These are phyloP conservation scores for Stenocarpella maydis DNA, from an alignment of 2,329 filamentous ascomycete species.

Conservation along the genomic window DNA sequence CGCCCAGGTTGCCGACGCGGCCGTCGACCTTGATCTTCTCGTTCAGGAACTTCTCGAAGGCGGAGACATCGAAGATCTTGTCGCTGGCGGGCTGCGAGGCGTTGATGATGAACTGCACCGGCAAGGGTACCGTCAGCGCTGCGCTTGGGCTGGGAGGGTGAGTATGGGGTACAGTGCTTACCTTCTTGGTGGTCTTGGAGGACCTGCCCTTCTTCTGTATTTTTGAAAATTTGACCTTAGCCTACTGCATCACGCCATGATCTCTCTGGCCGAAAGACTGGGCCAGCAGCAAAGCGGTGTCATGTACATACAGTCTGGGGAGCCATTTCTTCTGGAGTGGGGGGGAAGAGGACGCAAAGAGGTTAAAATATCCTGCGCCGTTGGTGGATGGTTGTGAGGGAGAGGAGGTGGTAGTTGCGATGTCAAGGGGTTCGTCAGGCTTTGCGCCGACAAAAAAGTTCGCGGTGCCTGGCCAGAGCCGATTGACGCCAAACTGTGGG, in stretches of 20 bases:
- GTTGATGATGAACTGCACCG: constrained; percentile 93
- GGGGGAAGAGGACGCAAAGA: constrained; percentile 61
- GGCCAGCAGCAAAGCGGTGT: constrained; percentile 95
- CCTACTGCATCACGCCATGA: constrained; percentile 86
- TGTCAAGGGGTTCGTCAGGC: constrained; percentile 10
- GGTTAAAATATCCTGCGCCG: constrained; percentile 84
- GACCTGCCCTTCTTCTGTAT: constrained; percentile 73
- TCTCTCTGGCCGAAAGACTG: constrained; percentile 55
- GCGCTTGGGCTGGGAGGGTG: background rate
- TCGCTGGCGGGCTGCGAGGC: constrained; percentile 96
- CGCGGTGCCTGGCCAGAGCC: background rate
- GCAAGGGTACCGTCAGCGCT: constrained; percentile 1
- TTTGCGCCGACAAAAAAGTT: constrained; percentile 30
- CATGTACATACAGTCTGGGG: constrained; percentile 84
- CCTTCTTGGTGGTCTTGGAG: constrained; percentile 86
- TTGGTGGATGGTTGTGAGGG: constrained; percentile 39
- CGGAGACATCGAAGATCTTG: constrained; percentile 99
- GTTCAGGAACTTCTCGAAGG: constrained; percentile 99
- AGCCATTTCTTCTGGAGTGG: constrained; percentile 74
- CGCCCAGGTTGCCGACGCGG: constrained; percentile 97
- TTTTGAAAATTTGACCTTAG: constrained; percentile 73
- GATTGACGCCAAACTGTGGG: constrained; percentile 26
- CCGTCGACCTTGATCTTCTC: constrained; percentile 99
- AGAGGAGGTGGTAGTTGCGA: constrained; percentile 14
- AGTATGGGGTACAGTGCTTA: constrained; percentile 49